phyloP scores from a whole-genome alignment of 2,329 filamentous ascomycete genomes.

The Talaromyces sp. region DNA sequence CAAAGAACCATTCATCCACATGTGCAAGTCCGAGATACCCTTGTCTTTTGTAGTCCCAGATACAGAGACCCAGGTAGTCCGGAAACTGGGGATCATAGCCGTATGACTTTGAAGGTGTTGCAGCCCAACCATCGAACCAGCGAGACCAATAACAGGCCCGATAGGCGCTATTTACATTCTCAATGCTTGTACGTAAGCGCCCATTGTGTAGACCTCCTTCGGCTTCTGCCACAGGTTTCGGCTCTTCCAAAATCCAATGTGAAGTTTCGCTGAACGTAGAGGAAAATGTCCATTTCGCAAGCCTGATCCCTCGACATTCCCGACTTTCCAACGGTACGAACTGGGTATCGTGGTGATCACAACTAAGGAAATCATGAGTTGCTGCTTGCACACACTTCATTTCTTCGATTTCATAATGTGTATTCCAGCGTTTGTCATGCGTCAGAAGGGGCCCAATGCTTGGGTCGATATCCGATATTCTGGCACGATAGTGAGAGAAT shows the following conservation, averaged over 20 bases:
- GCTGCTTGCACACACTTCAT: slow-evolving; percentile 1
- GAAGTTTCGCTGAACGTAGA: background rate
- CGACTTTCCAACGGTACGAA: background rate
- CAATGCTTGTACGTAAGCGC: background rate
- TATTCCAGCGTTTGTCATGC: background rate
- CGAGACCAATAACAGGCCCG: background rate
- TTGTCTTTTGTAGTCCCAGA: slow-evolving; percentile 5
- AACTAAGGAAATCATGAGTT: background rate
- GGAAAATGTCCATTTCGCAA: slow-evolving; percentile 3
- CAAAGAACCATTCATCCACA: background rate
- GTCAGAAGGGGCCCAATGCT: background rate
- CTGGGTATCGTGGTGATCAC: background rate
- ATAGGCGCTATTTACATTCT: background rate
- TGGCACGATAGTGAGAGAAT: slow-evolving; percentile 3
- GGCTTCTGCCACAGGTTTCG: background rate
- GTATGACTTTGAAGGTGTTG: background rate
- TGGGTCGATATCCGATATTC: background rate
- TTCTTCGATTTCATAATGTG: slow-evolving; percentile 6
- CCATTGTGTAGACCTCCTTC: background rate
- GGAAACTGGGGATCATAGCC: background rate
- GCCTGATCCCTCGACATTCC: background rate
- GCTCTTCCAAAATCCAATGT: background rate
- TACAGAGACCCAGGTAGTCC: slow-evolving; percentile 6
- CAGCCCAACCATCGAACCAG: background rate
- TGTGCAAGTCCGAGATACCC: background rate